Evolutionary conservation across 2,329 filamentous ascomycete genomes (phyloP), one percentile per base, ranked within the genome.

Genomic region (Fusarium heterosporum): DNA sequence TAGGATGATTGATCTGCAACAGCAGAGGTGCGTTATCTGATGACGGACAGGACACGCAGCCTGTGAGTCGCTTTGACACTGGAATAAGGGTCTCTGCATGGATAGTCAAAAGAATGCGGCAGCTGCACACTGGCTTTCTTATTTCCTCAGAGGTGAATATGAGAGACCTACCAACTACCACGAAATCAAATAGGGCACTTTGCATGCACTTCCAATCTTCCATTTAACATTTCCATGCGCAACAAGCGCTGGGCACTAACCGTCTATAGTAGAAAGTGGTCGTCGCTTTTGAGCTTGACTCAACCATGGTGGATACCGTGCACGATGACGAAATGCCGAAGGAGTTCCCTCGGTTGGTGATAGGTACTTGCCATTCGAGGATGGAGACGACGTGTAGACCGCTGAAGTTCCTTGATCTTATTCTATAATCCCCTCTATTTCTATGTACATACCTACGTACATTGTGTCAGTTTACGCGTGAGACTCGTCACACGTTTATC

Each of bases 271-370:
- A 60, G 17, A 64, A 45, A 40, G 63, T 66, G 63, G 50, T 11
- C 32, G 39, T 11, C 16, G 22, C 41, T 22, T 11, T 38, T 17
- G 34, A 36, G 42, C 46, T 54, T 38, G 58, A 53, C 52, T 59
- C 54, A 54, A 61, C 40, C 16, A 46, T 45, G 26, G 55, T 60
- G 57, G 57, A 42, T 41, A 22, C 19, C 32, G 48, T 48, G 53
- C 30, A 36, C 59, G 34, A 68, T 67, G 64, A 67, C 64, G 64
- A 67, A 67, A 67, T 64, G 39, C 46, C 49, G 28, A 47, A 43
- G 19, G 58, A 66, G 47, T 38, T 63, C 50, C 49, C 40, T 61
- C 39, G 29, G 64, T 25, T 56, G 14, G 43, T 41, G 39, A 32
- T 57, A 60, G 57, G 58, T 50, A 61, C 55, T 45, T 61, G 16